Evolutionary conservation across 768 basidiomycete species (phyloP).

Genomic region (Amanita polypyramis): DNA sequence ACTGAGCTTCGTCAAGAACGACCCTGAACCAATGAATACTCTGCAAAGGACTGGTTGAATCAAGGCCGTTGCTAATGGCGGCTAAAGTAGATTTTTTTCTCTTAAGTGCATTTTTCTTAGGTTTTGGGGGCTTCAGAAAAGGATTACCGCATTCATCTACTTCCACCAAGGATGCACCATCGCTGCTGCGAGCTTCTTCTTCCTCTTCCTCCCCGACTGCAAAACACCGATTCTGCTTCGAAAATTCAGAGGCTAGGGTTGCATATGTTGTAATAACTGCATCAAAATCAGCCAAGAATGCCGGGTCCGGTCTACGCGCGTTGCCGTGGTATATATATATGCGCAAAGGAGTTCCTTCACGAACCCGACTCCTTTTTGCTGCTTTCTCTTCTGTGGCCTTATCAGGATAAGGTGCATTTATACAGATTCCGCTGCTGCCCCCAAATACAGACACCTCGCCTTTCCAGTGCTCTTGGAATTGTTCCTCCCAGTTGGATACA

Average conservation of each 20-base stretch:
- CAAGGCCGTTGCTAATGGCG: conserved; percentile 23
- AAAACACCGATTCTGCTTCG: conserved; percentile 70
- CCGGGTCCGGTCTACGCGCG: conserved; percentile 74
- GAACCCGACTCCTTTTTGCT: conserved; percentile 24
- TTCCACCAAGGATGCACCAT: conserved; percentile 50
- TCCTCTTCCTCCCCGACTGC: conserved; percentile 50
- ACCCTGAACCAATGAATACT: conserved; percentile 95
- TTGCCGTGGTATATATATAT: conserved; percentile 97
- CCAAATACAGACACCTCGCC: conserved; percentile 80
- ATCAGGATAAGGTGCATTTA: conserved; percentile 22
- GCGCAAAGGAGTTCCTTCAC: conserved; percentile 47
- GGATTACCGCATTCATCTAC: conserved; percentile 60
- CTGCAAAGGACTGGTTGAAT: conserved; percentile 74
- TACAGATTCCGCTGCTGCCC: conserved; percentile 46
- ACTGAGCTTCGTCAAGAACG: conserved; percentile 94
- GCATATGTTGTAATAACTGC: conserved; percentile 97
- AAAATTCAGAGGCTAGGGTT: conserved; percentile 90
- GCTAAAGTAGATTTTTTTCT: conserved; percentile 41
- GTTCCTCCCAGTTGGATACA: conserved; percentile 98
- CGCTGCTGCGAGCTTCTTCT: conserved; percentile 59
- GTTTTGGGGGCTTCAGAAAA: conserved; percentile 45
- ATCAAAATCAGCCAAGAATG: conserved; percentile 87
- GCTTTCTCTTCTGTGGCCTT: conserved; percentile 20
- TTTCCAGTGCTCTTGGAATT: conserved; percentile 95
- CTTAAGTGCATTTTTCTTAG: conserved; percentile 61